Evolutionary conservation across 192 early-diverging fungal genomes (phyloP).

Genomic region (Neocallimastix lanati): DNA sequence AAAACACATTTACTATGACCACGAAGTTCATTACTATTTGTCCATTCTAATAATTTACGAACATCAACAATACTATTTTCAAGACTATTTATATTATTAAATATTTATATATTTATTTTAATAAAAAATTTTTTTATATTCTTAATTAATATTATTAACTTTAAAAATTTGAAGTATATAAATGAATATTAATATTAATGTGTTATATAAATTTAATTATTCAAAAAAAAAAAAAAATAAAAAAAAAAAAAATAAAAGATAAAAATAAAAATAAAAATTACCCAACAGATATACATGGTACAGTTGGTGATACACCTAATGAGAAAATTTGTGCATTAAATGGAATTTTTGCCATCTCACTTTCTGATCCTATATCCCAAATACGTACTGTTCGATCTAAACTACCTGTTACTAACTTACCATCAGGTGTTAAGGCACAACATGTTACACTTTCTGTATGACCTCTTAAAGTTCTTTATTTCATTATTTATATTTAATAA

Average conservation of each 20-base stretch:
- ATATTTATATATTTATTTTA: too few species aligned
- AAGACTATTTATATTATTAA: too few species aligned
- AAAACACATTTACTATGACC: background rate
- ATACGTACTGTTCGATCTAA: background rate
- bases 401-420: background rate
- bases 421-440: background rate
- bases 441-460: background rate
- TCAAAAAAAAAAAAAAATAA: background rate
- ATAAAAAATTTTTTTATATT: too few species aligned
- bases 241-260: too few species aligned
- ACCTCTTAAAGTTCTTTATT: background rate
- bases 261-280: background rate
- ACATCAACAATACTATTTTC: background rate
- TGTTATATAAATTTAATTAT: too few species aligned
- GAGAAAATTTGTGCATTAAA: background rate
- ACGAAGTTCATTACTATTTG: background rate
- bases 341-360: background rate
- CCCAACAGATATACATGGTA: background rate
- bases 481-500: too few species aligned
- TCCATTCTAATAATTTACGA: background rate
- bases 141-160: too few species aligned
- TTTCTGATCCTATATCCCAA: background rate
- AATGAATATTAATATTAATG: too few species aligned
- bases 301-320: background rate
- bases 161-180: too few species aligned